Conservation (phyloP, 1,139 yeast species). For the Magnusiomyces ingens region DNA sequence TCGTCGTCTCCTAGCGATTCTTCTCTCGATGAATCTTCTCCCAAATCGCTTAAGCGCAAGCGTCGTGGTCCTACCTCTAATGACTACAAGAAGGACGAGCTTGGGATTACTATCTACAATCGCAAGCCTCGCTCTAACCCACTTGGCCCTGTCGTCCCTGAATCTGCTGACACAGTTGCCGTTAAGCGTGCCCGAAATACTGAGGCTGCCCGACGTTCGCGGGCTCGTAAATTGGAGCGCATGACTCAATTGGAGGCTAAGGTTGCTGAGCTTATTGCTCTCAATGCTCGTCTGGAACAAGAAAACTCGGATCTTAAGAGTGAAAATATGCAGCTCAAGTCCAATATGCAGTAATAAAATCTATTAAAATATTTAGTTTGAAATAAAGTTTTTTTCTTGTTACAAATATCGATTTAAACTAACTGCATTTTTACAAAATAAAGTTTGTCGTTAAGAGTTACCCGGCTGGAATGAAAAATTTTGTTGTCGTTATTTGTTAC, state of each 20-base stretch:
- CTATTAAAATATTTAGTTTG: too few relatives aligned
- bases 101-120: conserved; percentile 35
- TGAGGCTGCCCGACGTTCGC: conserved; percentile 94
- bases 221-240: conserved; percentile 93
- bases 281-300: conserved; percentile 29
- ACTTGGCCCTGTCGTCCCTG: conserved; percentile 59
- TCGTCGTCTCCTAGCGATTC: background rate
- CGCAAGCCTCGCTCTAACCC: conserved; percentile 37
- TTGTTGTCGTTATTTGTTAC: too few relatives aligned
- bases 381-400: too few relatives aligned
- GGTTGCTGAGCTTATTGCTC: conserved; percentile 55
- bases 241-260: conserved; percentile 79
- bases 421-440: too few relatives aligned
- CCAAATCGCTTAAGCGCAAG: conserved; percentile 12
- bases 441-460: too few relatives aligned
- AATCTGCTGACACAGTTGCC: conserved; percentile 27
- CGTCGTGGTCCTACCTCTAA: conserved; percentile 11
- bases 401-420: too few relatives aligned
- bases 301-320: conserved; percentile 32
- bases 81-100: conserved; percentile 32
- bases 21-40: background rate
- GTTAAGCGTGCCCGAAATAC: conserved; percentile 93
- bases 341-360: background rate
- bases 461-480: too few relatives aligned
- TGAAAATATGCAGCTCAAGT: conserved; percentile 3